Base-by-base conservation (phyloP, 805 yeast genomes). In the Metschnikowia hibisci region DNA sequence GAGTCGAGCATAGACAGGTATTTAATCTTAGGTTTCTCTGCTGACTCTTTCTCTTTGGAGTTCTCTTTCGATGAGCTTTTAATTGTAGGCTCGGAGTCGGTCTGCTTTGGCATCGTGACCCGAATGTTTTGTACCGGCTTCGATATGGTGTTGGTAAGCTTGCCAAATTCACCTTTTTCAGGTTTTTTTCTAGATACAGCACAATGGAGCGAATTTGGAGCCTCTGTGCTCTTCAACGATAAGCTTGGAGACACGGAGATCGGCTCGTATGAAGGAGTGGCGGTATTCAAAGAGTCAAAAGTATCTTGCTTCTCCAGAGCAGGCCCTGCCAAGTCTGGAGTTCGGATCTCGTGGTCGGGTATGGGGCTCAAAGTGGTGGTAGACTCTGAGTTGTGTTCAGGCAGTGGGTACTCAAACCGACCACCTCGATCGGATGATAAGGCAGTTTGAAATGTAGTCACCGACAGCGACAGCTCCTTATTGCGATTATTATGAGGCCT, bases 401-500 rank as follows among this genome's bases (percentile, higher is more conserved):
- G 12, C 20, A 26, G 39, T 6, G 31, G 39, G 26, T 35, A 26
- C 9, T 35, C 39, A 12, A 27, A 35, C 10, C 26, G 26, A 4
- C 39, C 25, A 18, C 12, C n/a, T n/a, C 28, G 18, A 9, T 29
- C 33, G 3, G 16, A 12, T n/a, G 40, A 36, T 9, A 26, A 13
- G 15, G 40, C 40, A 15, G 40, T 37, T 47, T 69, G 74, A 44
- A 70, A 57, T 11, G 73, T 73, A 48, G 64, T 63, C 56, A 70
- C 64, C 6, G 71, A 64, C 5, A 74, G 76, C 25, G 73, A 66
- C 23, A 54, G 54, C 43, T 60, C 61, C 68, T 69, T 7, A 14
- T 25, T 37, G 14, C 13, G 27, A 6, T 14, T 20, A 3, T 11
- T 26, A 13, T 18, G 6, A 1, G 40, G 40, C 2, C 40, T 15